Base-by-base conservation (phyloP, 371 early-diverging fungal genomes). In the Mucor racemosus region DNA sequence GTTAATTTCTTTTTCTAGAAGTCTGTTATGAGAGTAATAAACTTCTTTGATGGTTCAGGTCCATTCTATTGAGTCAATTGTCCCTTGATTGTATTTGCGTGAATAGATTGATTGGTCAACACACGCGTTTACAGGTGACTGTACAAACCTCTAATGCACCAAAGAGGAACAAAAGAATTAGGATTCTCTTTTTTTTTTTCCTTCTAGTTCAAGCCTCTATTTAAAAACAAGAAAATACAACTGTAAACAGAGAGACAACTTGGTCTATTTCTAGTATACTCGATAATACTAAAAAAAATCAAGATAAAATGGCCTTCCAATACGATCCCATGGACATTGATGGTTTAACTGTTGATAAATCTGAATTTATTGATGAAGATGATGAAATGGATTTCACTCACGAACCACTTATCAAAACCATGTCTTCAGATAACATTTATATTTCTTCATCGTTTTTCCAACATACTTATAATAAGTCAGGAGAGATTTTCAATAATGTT, bases 321-420 rank as follows among this genome's bases (percentile, higher is more conserved):
- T 53, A 53, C 53, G 53, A 53, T 53, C 53, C 53, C 11, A 53
- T 53, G 53, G 53, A 53, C 14, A 13, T 53, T 31, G 53, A 53
- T 31, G 31, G 10, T 1, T 13, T 53, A 7, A 5, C 14, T 5
- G 6, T 21, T 31, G 26, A 53, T 6, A 26, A 53, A 31, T 13
- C 21, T 14, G 53, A 26, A 53, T 53, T 53, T 31, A 4, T 53
- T 4, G 19, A 19, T 46, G 46, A 46, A 31, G 53, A 53, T 21
- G 53, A 53, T 13, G 53, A 53, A 31, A 53, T 53, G 53, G 53
- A 53, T 6, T 26, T 53, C 14, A 31, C 19, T 53, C 53, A 21
- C 19, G 53, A 53, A 7, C 53, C 53, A 19, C 4, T 31, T 53
- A 53, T 31, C 26, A 53, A 53, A 53, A 10, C 53, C 21, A 5